Percentiles rank a stretch among this genome's conserved stretches.
phyloP scores from a whole-genome alignment of 371 early-diverging fungal genomes.

The Amoeboradix gromovi region DNA sequence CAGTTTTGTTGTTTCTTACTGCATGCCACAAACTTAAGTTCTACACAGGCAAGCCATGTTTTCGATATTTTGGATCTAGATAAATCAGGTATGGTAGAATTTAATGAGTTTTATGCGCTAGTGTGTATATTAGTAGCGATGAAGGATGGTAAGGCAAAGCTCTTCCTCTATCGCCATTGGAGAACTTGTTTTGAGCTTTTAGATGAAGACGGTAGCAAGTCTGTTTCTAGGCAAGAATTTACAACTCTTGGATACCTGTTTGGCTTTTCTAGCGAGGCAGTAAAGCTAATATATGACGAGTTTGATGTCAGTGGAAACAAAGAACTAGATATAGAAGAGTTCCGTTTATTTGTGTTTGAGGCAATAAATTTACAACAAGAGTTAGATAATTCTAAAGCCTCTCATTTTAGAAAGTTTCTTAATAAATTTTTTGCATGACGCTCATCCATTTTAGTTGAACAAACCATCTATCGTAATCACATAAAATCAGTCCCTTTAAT shows the following conservation, averaged over 20 bases:
- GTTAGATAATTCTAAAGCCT: no score
- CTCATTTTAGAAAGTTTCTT: no score
- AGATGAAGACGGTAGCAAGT: constrained; percentile 17
- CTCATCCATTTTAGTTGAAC: no score
- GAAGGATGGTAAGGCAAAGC: constrained; percentile 13
- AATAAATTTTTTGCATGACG: no score
- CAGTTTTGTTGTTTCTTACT: constrained; percentile 12
- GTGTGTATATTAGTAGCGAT: constrained; percentile 16
- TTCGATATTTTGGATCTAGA: constrained; percentile 19
- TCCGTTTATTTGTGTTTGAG: constrained; percentile 16
- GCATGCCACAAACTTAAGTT: constrained; percentile 11
- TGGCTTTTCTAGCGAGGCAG: constrained; percentile 11
- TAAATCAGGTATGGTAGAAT: constrained; percentile 13
- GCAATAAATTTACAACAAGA: constrained; percentile 14
- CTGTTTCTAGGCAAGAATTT: constrained; percentile 14
- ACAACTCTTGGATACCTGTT: constrained; percentile 16
- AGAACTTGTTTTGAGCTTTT: constrained; percentile 17
- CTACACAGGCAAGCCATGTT: constrained; percentile 9
- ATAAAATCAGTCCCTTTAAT: no score
- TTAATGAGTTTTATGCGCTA: constrained; percentile 18
- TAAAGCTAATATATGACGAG: constrained; percentile 13
- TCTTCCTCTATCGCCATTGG: constrained; percentile 18
- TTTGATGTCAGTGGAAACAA: constrained; percentile 15
- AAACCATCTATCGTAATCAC: no score
- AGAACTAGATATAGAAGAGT: constrained; percentile 16